Evolutionary conservation across 495 filamentous ascomycete genomes (phyloP), one percentile per base, ranked within the genome.

Genomic region (Xylaria cubensis): DNA sequence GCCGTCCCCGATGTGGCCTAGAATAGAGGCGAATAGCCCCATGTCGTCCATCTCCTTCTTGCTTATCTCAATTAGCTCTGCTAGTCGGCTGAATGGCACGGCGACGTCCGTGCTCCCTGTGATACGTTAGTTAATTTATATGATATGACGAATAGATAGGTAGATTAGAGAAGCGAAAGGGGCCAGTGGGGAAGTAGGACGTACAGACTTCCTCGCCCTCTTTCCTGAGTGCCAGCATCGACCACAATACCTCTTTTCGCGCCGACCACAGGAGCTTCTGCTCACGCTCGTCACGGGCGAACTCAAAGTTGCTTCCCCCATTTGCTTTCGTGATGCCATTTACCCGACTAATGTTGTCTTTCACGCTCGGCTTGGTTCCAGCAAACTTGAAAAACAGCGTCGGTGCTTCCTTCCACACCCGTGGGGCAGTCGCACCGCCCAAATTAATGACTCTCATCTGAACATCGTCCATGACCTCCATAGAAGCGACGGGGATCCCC

Each of bases 41-140:
- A 95, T 83, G 9, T 92, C 89, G 75, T 95, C 92, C 84, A 97
- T 89, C 79, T 97, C 93, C 75, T 93, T 92, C 83, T 97, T 96
- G 64, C 92, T 94, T 50, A 92, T 87, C 77, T 97, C 94, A 68
- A 97, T 95, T 50, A 97, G 93, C 80, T 97, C 94, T 4, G 94
- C 91, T 26, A 98, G 84, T 55, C 94, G 83, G 68, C 92, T 94
- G 62, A 98, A 88, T 0, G 95, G 95, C 9, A 98, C 95, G 0
- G 94, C 92, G 15, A 97, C 94, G 81, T 98, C 95, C 10, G 95
- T 97, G 83, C 86, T 80, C 91, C 77, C 90, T 87, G 44, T 10
- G 13, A 19, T 19, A 39, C n/a, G 34, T 53, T 7, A 8, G 29
- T 63, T n/a, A 55, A 19, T 34, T 3, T 2, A 39, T 53, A 34